Evolutionary conservation across 2,329 filamentous ascomycete genomes (phyloP).

Genomic region (Didymosphaeria variabile): DNA sequence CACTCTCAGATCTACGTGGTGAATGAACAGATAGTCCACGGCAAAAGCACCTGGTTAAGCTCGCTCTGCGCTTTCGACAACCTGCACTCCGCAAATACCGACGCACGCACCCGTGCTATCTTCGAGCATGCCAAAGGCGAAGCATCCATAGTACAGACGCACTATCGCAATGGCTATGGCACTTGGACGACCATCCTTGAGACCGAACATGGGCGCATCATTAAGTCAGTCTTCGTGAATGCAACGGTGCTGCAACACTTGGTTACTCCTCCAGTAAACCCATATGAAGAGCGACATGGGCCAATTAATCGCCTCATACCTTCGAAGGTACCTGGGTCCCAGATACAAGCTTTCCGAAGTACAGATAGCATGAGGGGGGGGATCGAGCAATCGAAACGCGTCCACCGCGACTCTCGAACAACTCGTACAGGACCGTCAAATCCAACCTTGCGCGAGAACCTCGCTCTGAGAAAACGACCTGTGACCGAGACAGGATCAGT

Average conservation of each 20-base stretch:
- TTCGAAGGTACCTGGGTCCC: neutral
- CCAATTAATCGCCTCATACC: neutral
- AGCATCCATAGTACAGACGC: neutral
- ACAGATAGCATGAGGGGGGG: neutral
- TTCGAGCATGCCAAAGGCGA: neutral
- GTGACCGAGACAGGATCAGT: neutral
- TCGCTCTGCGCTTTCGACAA: neutral
- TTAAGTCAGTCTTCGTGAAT: neutral
- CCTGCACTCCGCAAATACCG: conserved; percentile 3
- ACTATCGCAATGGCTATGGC: neutral
- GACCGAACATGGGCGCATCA: neutral
- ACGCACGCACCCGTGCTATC: neutral
- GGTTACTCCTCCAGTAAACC: neutral
- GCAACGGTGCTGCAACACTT: conserved; percentile 2
- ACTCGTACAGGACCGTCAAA: neutral
- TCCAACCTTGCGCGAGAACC: neutral
- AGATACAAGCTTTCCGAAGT: neutral
- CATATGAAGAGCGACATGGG: neutral
- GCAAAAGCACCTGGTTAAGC: neutral
- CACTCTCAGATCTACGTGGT: conserved; percentile 2
- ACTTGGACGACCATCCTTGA: neutral
- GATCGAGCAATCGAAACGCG: neutral
- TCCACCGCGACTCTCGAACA: neutral
- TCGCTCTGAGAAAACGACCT: neutral
- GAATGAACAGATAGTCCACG: neutral